A percentile compares a stretch with the other conserved stretches of the same genome.
Evolutionary conservation across 306 rosid genomes (phyloP).

Genomic region (Trifolium pratense): DNA sequence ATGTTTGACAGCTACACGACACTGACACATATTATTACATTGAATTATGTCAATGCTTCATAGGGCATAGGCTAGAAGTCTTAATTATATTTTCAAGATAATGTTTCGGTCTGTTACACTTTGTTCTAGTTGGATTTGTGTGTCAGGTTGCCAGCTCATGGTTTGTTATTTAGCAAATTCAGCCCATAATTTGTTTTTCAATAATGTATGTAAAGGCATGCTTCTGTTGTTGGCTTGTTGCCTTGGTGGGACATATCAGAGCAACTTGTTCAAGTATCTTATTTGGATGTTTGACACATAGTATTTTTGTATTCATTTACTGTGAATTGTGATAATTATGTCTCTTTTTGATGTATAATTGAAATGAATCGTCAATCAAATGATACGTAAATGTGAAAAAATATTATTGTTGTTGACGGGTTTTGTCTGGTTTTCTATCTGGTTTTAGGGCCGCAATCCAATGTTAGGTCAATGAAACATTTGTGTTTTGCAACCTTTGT

Average conservation of each 20-base stretch:
- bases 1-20: too few relatives aligned
- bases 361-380: conserved; percentile 6
- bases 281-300: background rate
- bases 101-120: conserved; percentile 6
- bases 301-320: background rate
- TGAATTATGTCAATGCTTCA: too few relatives aligned
- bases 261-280: conserved; percentile 14
- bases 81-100: conserved; percentile 31
- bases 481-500: conserved; percentile 32
- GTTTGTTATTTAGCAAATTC: conserved; percentile 29
- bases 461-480: conserved; percentile 11
- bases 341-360: conserved; percentile 18
- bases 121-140: conserved; percentile 15
- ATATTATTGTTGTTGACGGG: background rate
- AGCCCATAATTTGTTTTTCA: background rate
- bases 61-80: background rate
- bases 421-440: conserved; percentile 23
- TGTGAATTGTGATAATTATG: conserved; percentile 27
- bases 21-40: too few relatives aligned
- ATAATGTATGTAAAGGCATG: conserved; percentile 34
- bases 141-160: conserved; percentile 13
- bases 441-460: background rate
- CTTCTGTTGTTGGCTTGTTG: conserved; percentile 17
- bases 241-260: conserved; percentile 25
- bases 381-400: background rate